Evolutionary conservation across 2,329 filamentous ascomycete species (phyloP).

Genomic region (Penicillium crustosum): DNA sequence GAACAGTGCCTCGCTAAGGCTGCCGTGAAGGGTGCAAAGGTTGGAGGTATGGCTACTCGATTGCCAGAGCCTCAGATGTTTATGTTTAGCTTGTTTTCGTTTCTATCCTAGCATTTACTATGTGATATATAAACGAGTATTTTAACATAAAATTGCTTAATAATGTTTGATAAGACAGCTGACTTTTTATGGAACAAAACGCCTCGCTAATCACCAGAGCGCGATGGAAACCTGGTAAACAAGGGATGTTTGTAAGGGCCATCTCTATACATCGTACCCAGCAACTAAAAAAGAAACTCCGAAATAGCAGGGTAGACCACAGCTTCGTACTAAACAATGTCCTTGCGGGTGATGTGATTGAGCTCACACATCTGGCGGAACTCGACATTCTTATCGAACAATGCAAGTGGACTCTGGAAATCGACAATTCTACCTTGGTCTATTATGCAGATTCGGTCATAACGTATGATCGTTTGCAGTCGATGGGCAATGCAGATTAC

Average conservation of each 20-base stretch:
- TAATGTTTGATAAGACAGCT: too few species aligned
- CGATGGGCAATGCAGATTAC: background rate
- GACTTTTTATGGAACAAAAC: too few species aligned
- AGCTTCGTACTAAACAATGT: background rate
- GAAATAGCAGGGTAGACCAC: background rate
- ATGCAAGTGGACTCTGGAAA: background rate
- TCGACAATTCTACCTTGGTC: background rate
- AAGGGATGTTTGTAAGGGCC: background rate
- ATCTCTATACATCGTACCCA: background rate
- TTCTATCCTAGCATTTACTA: too few species aligned
- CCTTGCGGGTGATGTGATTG: background rate
- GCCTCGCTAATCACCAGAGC: too few species aligned
- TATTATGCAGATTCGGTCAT: background rate
- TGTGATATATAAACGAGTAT: too few species aligned
- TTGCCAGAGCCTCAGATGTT: too few species aligned
- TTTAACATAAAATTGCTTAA: too few species aligned
- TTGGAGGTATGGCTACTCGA: too few species aligned
- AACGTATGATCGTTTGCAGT: background rate
- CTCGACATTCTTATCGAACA: background rate
- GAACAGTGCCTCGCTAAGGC: too few species aligned
- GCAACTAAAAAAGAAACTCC: background rate
- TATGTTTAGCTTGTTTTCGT: too few species aligned
- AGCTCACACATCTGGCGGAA: background rate
- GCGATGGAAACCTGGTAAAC: too few species aligned
- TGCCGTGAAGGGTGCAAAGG: too few species aligned